phyloP scores from a whole-genome alignment of 345 rosid genomes.

The Excoecaria cochinchinensis region DNA sequence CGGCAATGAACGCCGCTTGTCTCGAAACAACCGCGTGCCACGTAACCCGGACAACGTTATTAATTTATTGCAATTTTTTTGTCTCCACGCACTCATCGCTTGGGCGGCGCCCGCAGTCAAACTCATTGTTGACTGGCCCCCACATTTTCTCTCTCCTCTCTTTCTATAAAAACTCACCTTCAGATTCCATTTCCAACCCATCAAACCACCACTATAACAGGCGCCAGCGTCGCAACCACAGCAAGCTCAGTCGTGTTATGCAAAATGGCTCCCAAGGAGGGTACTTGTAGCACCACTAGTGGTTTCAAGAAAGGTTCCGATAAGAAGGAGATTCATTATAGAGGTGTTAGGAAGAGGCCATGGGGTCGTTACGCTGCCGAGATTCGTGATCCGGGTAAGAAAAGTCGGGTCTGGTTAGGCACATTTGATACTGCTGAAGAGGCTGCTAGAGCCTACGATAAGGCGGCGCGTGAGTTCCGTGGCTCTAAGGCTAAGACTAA shows the following conservation, averaged over 20 bases:
- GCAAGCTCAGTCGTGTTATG: too few relatives aligned
- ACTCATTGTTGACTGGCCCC: slow-evolving; percentile 34
- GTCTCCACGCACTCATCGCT: slow-evolving; percentile 25
- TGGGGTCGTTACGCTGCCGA: slow-evolving; percentile 87
- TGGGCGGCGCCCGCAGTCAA: slow-evolving; percentile 51
- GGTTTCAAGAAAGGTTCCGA: neutral
- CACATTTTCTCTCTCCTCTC: neutral
- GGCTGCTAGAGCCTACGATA: slow-evolving; percentile 64
- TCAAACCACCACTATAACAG: neutral
- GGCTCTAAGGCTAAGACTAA: slow-evolving; percentile 70
- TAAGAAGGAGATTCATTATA: slow-evolving; percentile 40
- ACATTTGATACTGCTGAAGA: slow-evolving; percentile 71
- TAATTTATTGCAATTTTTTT: neutral
- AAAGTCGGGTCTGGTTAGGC: slow-evolving; percentile 70
- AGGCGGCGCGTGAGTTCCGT: slow-evolving; percentile 62
- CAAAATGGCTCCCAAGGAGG: slow-evolving; percentile 40
- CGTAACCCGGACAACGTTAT: slow-evolving; percentile 31
- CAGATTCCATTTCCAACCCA: neutral
- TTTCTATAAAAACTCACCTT: neutral
- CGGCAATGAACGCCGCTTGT: slow-evolving; percentile 42
- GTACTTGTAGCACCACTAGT: neutral
- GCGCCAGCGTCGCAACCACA: neutral
- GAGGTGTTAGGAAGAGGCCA: slow-evolving; percentile 70
- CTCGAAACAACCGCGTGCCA: slow-evolving; percentile 52
- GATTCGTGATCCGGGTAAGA: slow-evolving; percentile 70